Evolutionary conservation across 2,329 filamentous ascomycete genomes (phyloP).

Genomic region (Fusarium temperatum): DNA sequence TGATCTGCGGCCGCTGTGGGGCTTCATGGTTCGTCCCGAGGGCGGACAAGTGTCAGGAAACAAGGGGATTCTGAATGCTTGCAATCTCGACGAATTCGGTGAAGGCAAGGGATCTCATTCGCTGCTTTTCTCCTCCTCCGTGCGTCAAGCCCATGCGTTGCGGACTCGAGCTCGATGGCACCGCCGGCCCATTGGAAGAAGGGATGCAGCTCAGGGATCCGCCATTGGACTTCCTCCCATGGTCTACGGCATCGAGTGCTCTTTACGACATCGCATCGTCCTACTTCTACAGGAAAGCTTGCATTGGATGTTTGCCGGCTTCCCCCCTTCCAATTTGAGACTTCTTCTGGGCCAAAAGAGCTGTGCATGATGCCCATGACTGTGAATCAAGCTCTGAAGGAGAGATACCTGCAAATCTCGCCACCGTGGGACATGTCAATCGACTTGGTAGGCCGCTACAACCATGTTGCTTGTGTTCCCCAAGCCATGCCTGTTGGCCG

Average conservation of each 20-base stretch:
- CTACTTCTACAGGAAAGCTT: slow-evolving; percentile 10
- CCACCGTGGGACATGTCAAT: slow-evolving; percentile 10
- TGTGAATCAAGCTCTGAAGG: slow-evolving; percentile 3
- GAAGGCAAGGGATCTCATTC: slow-evolving; percentile 48
- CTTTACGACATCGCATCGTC: slow-evolving; percentile 17
- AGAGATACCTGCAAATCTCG: slow-evolving; percentile 11
- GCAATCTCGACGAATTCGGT: slow-evolving; percentile 48
- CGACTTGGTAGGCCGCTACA: background rate
- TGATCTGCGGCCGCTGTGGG: slow-evolving; percentile 54
- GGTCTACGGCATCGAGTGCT: slow-evolving; percentile 16
- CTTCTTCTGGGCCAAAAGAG: background rate
- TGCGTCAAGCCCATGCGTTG: slow-evolving; percentile 29
- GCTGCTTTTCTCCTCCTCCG: slow-evolving; percentile 35
- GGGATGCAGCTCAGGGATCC: slow-evolving; percentile 23
- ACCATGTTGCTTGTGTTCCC: background rate
- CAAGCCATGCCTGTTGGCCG: slow-evolving; percentile 4
- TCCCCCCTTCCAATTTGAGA: background rate
- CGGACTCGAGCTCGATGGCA: slow-evolving; percentile 24
- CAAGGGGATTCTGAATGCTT: slow-evolving; percentile 45
- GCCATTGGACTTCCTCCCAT: slow-evolving; percentile 10
- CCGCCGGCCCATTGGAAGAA: slow-evolving; percentile 15
- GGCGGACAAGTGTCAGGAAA: slow-evolving; percentile 50
- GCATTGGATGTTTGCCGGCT: slow-evolving; percentile 5
- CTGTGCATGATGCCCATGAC: slow-evolving; percentile 1
- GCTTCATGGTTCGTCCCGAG: slow-evolving; percentile 51